Evolutionary conservation across 2,329 filamentous ascomycete species (phyloP), one percentile per base, ranked within the genome.

Genomic region (Canariomyces notabilis): DNA sequence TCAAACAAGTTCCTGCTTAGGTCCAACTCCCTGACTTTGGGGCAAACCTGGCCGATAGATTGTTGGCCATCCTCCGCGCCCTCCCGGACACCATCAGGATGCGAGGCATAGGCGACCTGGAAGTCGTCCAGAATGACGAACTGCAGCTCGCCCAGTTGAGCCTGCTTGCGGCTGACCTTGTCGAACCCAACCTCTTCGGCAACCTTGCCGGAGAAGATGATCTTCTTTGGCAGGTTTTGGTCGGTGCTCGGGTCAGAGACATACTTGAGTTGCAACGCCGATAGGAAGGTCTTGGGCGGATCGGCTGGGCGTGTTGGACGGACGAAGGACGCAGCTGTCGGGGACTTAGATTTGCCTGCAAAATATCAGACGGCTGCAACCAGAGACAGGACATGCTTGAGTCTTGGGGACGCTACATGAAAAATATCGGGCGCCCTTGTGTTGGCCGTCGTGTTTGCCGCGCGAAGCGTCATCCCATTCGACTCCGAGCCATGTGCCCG

Each of bases 151-250:
- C 83, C 73, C 23, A 97, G 72, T 60, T 85, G 74, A 56, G 89
- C 85, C 59, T 94, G 82, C 66, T 90, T 81, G 55, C 77, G 77
- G 35, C 85, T 80, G 55, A 96, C 88, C 72, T 96, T 96, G 57
- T 95, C 89, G 57, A 97, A 97, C 22, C 93, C 93, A 26, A 97
- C 80, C 68, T 97, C 91, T 68, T 97, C 86, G 5, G 88, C 91
- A 15, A 90, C 78, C 67, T 97, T 97, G 31, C 67, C 87, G 68
- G 73, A 95, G 75, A 74, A 84, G 44, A 74, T 69, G 52, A 95
- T 85, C 39, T 79, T 73, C 40, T 74, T 72, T 6, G 68, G 63
- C 11, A 50, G 51, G 37, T 49, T 42, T 37, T 59, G 56, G 29
- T 56, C 50, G 21, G 64, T 58, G 7, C 63, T 58, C 12, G 68